These are phyloP conservation scores for Trichophyton simii DNA, from an alignment of 2,329 filamentous ascomycete species.

Conservation along the genomic window DNA sequence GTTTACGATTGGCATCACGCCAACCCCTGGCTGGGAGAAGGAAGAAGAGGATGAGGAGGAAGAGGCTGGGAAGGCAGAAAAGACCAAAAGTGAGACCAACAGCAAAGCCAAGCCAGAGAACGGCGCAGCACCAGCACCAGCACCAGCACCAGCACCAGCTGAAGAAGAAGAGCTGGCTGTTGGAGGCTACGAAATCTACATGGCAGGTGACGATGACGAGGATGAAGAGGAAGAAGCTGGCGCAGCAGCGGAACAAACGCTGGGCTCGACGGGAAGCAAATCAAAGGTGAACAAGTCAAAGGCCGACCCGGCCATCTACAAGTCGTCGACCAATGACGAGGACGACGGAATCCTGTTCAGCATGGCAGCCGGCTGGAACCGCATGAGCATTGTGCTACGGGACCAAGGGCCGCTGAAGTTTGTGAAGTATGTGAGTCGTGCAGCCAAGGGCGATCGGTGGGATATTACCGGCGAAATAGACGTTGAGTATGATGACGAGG, in stretches of 20 bases:
- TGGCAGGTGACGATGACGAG: slow-evolving; percentile 65
- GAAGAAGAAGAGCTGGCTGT: slow-evolving; percentile 25
- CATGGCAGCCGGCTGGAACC: slow-evolving; percentile 70
- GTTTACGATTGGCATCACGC: slow-evolving; percentile 75
- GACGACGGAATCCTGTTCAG: slow-evolving; percentile 63
- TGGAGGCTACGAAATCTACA: slow-evolving; percentile 60
- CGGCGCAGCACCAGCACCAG: slow-evolving; percentile 23
- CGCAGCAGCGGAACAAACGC: slow-evolving; percentile 20
- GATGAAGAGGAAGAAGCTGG: slow-evolving; percentile 50
- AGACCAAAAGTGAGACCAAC: not conserved
- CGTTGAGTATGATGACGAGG: slow-evolving; percentile 48
- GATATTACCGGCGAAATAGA: slow-evolving; percentile 72
- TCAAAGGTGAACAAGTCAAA: slow-evolving; percentile 23
- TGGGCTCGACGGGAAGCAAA: slow-evolving; percentile 24
- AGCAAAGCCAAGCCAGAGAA: slow-evolving; percentile 16
- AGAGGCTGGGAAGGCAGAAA: slow-evolving; percentile 31
- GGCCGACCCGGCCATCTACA: slow-evolving; percentile 75
- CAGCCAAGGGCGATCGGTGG: slow-evolving; percentile 80
- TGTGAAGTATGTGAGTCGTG: slow-evolving; percentile 84
- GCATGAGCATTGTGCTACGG: slow-evolving; percentile 75
- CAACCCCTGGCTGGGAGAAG: slow-evolving; percentile 71
- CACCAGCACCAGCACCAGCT: slow-evolving; percentile 23
- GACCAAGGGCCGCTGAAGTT: slow-evolving; percentile 81
- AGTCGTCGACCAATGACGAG: slow-evolving; percentile 50
- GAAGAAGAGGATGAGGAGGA: slow-evolving; percentile 42